Percentiles rank a stretch among this genome's conserved stretches.
Conservation (phyloP, 768 basidiomycete species). For the Suillus sp. region DNA sequence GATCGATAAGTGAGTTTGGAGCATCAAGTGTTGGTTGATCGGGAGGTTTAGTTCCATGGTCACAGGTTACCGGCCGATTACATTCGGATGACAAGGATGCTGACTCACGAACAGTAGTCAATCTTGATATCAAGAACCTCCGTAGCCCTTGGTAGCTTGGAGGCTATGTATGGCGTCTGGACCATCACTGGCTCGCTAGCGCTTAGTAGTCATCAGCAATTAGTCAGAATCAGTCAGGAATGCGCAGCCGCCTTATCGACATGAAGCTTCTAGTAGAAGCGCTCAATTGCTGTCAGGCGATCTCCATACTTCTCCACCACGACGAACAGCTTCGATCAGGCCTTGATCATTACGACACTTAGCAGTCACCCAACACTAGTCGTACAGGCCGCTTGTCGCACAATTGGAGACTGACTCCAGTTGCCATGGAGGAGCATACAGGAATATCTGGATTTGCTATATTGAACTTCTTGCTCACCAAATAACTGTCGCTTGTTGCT, state of each 20-base stretch:
- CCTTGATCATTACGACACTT: too few species aligned
- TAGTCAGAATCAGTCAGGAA: not conserved
- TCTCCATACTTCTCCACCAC: not conserved
- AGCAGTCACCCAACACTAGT: too few species aligned
- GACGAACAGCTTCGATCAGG: not conserved
- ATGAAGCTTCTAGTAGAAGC: not conserved
- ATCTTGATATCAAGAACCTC: not conserved
- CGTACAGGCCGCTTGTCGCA: not conserved
- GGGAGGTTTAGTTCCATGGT: not conserved
- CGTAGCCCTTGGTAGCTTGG: not conserved
- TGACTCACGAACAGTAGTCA: not conserved
- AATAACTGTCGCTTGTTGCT: too few species aligned
- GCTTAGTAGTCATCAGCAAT: not conserved
- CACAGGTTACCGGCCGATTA: too few species aligned
- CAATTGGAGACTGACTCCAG: not conserved
- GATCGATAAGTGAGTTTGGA: not conserved
- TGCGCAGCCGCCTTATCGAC: not conserved
- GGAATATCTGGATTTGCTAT: not conserved
- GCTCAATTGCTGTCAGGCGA: not conserved
- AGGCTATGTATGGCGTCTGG: not conserved
- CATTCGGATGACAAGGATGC: not conserved
- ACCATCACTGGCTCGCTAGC: not conserved
- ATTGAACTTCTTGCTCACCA: not conserved
- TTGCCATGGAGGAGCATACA: not conserved
- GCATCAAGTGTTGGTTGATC: not conserved